Evolutionary conservation across 108 stramenopile species (phyloP), one percentile per base, ranked within the genome.

Genomic region (Chaetoceros muelleri): DNA sequence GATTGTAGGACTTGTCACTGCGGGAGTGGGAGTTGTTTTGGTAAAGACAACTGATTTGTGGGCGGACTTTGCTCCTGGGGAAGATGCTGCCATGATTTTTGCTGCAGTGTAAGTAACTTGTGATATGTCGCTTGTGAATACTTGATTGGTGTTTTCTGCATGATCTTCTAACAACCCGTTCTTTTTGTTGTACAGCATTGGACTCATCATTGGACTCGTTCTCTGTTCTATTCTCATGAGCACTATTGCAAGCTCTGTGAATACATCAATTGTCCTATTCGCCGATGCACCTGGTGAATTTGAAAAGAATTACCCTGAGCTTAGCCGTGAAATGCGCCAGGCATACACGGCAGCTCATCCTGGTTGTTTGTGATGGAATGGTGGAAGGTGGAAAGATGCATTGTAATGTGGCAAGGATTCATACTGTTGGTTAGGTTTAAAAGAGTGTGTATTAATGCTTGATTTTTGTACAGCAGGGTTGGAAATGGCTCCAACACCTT

Each of bases 211-310:
- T 51, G 88, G 88, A 47, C 62, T 84, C 47, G 80, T 80, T 30
- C 69, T 90, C 28, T 67, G 70, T 21, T 71, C 66, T 25, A 81
- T 93, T 44, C 53, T 92, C 58, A 46, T 87, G 56, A 69, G 73
- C 24, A 82, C 84, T 0, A 64, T 96, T 47, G 83, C 80, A 5
- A 76, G 78, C 60, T 91, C 76, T 16, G 91, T 90, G 22, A 87
- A 91, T 52, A 84, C 90, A 23, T 80, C 87, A 30, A 87, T 90
- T 70, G 94, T 95, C 2, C 79, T 87, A 67, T 95, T 91, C 59
- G 94, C 94, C 7, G 89, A 95, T 61, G 79, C 75, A 0, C 87
- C 90, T 21, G 84, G 74, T 21, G 86, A 88, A 26, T 80, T 95
- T 58, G 73, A 87, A 64, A 64, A 54, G 18, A 90, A 87, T 69